phyloP scores from a whole-genome alignment of 2,329 filamentous ascomycete genomes.

The Metarhizium humberi region DNA sequence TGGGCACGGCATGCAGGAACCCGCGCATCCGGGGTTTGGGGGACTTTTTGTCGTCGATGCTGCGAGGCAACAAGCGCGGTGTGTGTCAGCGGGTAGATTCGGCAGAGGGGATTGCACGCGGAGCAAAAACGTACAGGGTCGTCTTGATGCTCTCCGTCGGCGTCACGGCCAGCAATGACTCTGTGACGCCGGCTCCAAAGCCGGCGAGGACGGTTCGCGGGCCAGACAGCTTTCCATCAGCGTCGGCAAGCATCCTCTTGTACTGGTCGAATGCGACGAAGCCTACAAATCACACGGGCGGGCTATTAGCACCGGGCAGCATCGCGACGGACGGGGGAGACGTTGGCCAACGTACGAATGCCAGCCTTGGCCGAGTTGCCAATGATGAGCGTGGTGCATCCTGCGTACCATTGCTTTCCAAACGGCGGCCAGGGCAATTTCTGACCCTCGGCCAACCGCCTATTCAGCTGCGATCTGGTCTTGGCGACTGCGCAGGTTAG shows the following conservation, averaged over 20 bases:
- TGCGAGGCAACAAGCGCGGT: constrained; percentile 20
- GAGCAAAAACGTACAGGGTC: constrained; percentile 51
- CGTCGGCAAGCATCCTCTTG: constrained; percentile 72
- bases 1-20: constrained; percentile 79
- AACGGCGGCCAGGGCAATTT: constrained; percentile 95
- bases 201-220: constrained; percentile 87
- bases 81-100: too few relatives aligned
- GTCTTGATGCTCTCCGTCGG: constrained; percentile 99
- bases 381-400: constrained; percentile 92
- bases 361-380: constrained; percentile 96
- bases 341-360: constrained; percentile 56
- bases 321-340: not conserved
- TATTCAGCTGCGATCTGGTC: constrained; percentile 88
- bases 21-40: constrained; percentile 79
- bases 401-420: constrained; percentile 91
- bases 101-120: not conserved
- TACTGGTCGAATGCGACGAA: constrained; percentile 97
- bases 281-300: constrained; percentile 13
- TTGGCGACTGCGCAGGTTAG: constrained; percentile 61
- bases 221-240: constrained; percentile 79
- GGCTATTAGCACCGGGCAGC: constrained; percentile 4
- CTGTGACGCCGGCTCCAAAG: constrained; percentile 89
- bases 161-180: constrained; percentile 87
- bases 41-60: constrained; percentile 89
- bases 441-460: constrained; percentile 66